Conservation (phyloP, 2,329 filamentous ascomycete species). For the Westerdykella sp. region DNA sequence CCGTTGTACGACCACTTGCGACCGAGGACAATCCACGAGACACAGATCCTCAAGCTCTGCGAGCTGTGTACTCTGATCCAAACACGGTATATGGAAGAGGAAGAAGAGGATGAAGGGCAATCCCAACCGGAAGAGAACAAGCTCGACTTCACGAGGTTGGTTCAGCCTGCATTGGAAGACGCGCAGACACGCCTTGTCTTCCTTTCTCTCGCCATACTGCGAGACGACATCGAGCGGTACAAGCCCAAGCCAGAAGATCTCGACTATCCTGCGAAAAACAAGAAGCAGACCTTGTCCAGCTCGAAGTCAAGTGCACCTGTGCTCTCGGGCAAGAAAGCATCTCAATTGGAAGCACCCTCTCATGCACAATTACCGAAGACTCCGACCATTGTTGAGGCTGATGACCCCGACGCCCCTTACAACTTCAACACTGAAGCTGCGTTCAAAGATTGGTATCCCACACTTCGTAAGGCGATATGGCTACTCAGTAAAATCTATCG, state of each 20-base stretch:
- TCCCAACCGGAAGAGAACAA: conserved; percentile 48
- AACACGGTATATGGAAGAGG: conserved; percentile 55
- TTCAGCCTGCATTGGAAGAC: conserved; percentile 61
- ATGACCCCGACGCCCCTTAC: conserved; percentile 47
- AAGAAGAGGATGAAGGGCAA: conserved; percentile 48
- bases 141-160: conserved; percentile 56
- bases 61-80: conserved; percentile 62
- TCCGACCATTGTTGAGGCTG: conserved; percentile 46
- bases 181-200: conserved; percentile 62
- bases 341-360: conserved; percentile 33
- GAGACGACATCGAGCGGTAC: conserved; percentile 61
- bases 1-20: conserved; percentile 61
- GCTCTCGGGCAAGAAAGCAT: conserved; percentile 50
- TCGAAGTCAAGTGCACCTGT: conserved; percentile 39
- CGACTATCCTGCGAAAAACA: conserved; percentile 54
- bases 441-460: conserved; percentile 60
- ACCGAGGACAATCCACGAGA: conserved; percentile 61
- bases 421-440: conserved; percentile 52
- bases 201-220: conserved; percentile 56
- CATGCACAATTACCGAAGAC: conserved; percentile 42
- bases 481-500: conserved; percentile 63
- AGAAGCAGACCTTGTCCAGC: conserved; percentile 38
- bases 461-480: conserved; percentile 61
- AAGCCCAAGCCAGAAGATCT: conserved; percentile 60
- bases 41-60: conserved; percentile 59